Base-by-base conservation (phyloP, 345 rosid species). In the Eucalyptus lansdowneana region DNA sequence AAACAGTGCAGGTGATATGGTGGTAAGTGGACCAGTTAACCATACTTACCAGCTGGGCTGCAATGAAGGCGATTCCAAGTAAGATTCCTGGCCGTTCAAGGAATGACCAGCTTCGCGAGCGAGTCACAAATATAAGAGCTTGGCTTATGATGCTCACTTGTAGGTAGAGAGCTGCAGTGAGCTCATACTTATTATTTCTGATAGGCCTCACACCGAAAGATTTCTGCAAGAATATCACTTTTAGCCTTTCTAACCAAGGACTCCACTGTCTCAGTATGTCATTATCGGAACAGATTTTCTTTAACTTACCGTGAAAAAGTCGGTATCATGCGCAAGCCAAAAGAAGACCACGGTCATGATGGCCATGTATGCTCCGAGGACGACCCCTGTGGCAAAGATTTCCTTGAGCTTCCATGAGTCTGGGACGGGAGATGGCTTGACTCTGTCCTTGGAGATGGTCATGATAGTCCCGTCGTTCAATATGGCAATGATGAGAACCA, bases 111-210 rank as follows among this genome's bases (percentile, higher is more conserved):
- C 98, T 92, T 87, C 99, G 92, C 40, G 98, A 95, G 88, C 99
- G 91, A 17, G 99, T 96, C 49, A 96, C 99, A 76, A 96, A 96
- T 91, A 96, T 96, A 83, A 96, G 97, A 45, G 98, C 98, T 90
- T 95, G 98, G 89, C 98, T 96, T 89, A 96, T 94, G 85, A 94
- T 96, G 93, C 99, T 96, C 80, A 96, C 99, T 94, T 96, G 99
- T 88, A 96, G 96, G 92, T 96, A 96, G 16, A 96, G 90, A 89
- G 97, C 99, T 72, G 99, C 94, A 50, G 95, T 93, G 72, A 96
- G 94, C 92, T 94, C 92, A 45, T 94, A 93, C 5, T 42, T 88
- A 6, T 90, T 91, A 4, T 87, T 92, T 47, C 88, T 89, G 8
- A 96, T 92, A 69, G 93, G 88, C 91, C 58, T 92, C 90, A 95